phyloP scores from a whole-genome alignment of 768 basidiomycete genomes.

The Lactarius hatsudake region DNA sequence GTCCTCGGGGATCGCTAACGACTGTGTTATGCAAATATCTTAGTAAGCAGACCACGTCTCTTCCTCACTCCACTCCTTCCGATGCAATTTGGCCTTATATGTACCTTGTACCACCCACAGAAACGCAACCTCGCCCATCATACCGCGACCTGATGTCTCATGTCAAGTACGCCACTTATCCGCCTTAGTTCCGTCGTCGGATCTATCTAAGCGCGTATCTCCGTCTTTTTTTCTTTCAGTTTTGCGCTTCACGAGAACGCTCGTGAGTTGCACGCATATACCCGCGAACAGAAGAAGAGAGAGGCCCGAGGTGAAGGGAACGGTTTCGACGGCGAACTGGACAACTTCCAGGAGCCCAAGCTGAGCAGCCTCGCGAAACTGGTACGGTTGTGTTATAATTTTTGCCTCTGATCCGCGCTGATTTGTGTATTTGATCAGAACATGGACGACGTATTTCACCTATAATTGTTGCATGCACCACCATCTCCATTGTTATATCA shows the following conservation, averaged over 20 bases:
- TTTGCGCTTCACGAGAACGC: slow-evolving; percentile 16
- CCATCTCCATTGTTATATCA: too few relatives aligned
- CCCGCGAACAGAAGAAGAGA: slow-evolving; percentile 14
- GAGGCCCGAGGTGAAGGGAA: not conserved
- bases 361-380: slow-evolving; percentile 21
- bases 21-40: slow-evolving; percentile 8
- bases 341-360: slow-evolving; percentile 19
- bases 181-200: not conserved
- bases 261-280: slow-evolving; percentile 8
- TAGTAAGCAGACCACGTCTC: not conserved
- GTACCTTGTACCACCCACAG: not conserved
- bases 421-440: slow-evolving; percentile 6
- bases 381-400: slow-evolving; percentile 3
- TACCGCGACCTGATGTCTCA: slow-evolving; percentile 2
- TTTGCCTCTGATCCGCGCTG: not conserved
- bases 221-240: not conserved
- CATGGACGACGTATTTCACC: slow-evolving; percentile 3
- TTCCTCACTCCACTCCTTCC: not conserved
- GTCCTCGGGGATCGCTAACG: slow-evolving; percentile 26
- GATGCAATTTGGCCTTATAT: not conserved
- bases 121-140: not conserved
- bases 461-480: not conserved
- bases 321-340: slow-evolving; percentile 19
- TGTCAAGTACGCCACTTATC: not conserved
- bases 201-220: not conserved